Conservation (phyloP, 805 yeast genomes). For the Brettanomyces naardenensis region DNA sequence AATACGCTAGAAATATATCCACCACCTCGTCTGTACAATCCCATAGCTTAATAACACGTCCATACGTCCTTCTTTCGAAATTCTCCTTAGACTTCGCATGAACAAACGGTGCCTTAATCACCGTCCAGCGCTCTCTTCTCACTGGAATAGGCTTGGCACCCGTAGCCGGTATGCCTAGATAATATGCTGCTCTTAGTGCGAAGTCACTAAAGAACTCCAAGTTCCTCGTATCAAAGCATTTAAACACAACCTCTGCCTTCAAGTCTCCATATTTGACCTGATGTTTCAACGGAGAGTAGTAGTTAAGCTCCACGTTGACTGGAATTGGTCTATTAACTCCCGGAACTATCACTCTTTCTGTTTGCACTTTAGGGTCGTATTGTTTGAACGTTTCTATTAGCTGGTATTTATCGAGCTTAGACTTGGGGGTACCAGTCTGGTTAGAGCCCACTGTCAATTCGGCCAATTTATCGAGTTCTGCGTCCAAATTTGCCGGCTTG, state of each 20-base stretch:
- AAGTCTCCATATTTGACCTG: slow-evolving; percentile 61
- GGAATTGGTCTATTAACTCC: slow-evolving; percentile 57
- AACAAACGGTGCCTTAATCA: slow-evolving; percentile 86
- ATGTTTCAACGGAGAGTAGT: slow-evolving; percentile 71
- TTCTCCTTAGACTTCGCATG: slow-evolving; percentile 93
- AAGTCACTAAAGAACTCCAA: slow-evolving; percentile 77
- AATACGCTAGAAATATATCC: slow-evolving; percentile 71
- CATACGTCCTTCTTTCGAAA: slow-evolving; percentile 80
- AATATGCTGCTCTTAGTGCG: slow-evolving; percentile 83
- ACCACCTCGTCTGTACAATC: slow-evolving; percentile 82
- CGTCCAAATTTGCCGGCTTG: background rate
- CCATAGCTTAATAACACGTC: slow-evolving; percentile 64
- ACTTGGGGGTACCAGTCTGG: slow-evolving; percentile 13
- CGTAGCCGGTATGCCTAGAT: slow-evolving; percentile 77
- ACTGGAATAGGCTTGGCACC: slow-evolving; percentile 65
- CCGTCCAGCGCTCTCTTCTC: slow-evolving; percentile 85
- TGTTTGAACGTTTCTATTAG: slow-evolving; percentile 20
- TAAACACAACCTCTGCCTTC: slow-evolving; percentile 69
- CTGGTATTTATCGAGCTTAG: slow-evolving; percentile 13
- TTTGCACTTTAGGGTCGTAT: slow-evolving; percentile 30
- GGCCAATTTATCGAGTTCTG: slow-evolving; percentile 12
- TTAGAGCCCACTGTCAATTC: slow-evolving; percentile 14
- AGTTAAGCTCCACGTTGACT: slow-evolving; percentile 73
- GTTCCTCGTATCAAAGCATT: slow-evolving; percentile 63
- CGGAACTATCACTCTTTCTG: slow-evolving; percentile 26